These are phyloP conservation scores for Albizia julibrissin DNA, from an alignment of 306 rosid species.

Conservation along the genomic window DNA sequence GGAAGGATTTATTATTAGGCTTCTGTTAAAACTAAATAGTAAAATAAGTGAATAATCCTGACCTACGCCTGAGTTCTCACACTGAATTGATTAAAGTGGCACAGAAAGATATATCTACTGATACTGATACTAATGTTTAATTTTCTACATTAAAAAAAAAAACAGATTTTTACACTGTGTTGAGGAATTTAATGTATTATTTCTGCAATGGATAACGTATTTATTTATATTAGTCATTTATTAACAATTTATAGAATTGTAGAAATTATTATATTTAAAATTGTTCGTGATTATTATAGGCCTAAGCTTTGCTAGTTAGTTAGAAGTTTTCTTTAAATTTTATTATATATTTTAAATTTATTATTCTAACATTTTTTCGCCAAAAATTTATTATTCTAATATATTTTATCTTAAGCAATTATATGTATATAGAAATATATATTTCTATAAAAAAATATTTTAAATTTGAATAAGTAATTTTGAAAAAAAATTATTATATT, in stretches of 20 bases:
- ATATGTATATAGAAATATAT: background rate
- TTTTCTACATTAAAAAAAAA: background rate
- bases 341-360: too few species aligned
- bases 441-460: background rate
- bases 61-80: constrained; percentile 42
- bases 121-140: constrained; percentile 16
- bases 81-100: constrained; percentile 49
- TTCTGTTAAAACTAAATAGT: too few species aligned
- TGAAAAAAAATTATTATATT: background rate
- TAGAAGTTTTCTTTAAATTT: too few species aligned
- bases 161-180: background rate
- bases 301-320: background rate
- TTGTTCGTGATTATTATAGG: background rate
- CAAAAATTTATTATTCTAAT: too few species aligned
- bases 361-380: background rate
- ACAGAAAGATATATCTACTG: constrained; percentile 54
- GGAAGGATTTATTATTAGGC: background rate
- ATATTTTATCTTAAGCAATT: background rate
- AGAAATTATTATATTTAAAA: background rate
- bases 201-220: background rate
- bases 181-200: background rate
- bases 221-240: background rate
- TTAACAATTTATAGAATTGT: too few species aligned
- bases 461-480: background rate
- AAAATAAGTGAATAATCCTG: background rate